A percentile compares a stretch with the other conserved stretches of the same genome.
phyloP scores from a whole-genome alignment of 2,329 filamentous ascomycete species.

The Boeremia exigua region DNA sequence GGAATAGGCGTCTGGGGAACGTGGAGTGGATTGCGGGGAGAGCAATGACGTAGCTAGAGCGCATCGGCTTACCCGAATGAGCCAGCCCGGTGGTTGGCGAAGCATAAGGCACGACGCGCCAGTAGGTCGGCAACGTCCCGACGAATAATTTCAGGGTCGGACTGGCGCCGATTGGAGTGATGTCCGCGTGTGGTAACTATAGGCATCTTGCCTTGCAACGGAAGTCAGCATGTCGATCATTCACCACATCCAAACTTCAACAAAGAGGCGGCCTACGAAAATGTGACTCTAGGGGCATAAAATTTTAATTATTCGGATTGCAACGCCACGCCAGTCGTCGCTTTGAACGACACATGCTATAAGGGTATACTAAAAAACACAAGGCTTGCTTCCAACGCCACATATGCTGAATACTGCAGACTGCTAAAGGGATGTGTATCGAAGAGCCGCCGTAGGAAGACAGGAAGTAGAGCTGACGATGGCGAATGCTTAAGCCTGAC shows the following conservation, averaged over 20 bases:
- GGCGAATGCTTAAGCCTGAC: not conserved
- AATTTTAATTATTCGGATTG: not conserved
- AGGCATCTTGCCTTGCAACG: not conserved
- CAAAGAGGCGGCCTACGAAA: not conserved
- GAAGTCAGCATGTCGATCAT: constrained; percentile 1
- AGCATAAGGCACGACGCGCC: not conserved
- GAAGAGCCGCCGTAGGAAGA: not conserved
- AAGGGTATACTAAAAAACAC: not conserved
- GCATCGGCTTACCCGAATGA: not conserved
- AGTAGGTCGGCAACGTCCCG: not conserved
- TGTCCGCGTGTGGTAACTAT: not conserved
- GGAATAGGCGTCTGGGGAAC: constrained; percentile 5
- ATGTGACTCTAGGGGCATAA: not conserved
- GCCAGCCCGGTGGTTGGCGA: constrained; percentile 1
- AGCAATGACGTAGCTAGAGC: constrained; percentile 1
- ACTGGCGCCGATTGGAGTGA: not conserved
- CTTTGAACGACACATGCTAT: not conserved
- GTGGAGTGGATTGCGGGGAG: constrained; percentile 5
- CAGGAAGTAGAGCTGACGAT: not conserved
- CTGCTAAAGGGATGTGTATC: not conserved
- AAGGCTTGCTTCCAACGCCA: not conserved
- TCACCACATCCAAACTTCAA: too few species aligned
- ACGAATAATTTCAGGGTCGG: not conserved
- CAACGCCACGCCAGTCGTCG: not conserved
- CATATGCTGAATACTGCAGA: not conserved